phyloP scores from a whole-genome alignment of 176 grass and related monocot species.

The Phyllostachys edulis region DNA sequence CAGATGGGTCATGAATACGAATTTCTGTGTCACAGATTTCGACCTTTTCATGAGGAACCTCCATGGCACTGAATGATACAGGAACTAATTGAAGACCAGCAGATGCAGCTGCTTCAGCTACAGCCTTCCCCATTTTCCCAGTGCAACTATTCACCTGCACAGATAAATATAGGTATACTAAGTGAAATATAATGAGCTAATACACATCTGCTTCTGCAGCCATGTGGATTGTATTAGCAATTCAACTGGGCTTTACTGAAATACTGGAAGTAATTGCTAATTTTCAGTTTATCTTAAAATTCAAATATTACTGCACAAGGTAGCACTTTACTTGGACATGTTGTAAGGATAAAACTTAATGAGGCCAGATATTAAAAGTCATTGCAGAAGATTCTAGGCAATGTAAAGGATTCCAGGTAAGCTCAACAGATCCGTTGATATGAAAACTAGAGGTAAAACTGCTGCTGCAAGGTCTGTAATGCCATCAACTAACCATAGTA shows the following conservation, averaged over 20 bases:
- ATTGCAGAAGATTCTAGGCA: not conserved
- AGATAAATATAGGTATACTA: not conserved
- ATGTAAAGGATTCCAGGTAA: not conserved
- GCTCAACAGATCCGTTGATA: too few species aligned
- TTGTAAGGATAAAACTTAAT: conserved; percentile 8
- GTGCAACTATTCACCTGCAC: conserved; percentile 82
- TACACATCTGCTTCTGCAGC: not conserved
- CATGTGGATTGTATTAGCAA: conserved; percentile 20
- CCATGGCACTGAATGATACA: conserved; percentile 61
- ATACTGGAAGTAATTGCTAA: not conserved
- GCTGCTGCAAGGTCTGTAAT: not conserved
- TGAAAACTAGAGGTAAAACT: not conserved
- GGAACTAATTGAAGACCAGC: conserved; percentile 84
- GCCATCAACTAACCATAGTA: not conserved
- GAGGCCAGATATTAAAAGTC: not conserved
- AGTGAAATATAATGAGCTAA: not conserved
- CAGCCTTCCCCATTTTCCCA: conserved; percentile 87
- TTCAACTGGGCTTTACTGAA: not conserved
- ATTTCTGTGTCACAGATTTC: conserved; percentile 60
- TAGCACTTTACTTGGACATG: not conserved
- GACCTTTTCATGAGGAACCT: conserved; percentile 58
- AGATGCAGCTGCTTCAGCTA: conserved; percentile 68
- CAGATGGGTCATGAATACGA: conserved; percentile 57
- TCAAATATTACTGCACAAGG: not conserved
- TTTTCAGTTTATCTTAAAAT: not conserved